These are phyloP conservation scores for Pichia paraexigua DNA, from an alignment of 805 yeast species.

Conservation along the genomic window DNA sequence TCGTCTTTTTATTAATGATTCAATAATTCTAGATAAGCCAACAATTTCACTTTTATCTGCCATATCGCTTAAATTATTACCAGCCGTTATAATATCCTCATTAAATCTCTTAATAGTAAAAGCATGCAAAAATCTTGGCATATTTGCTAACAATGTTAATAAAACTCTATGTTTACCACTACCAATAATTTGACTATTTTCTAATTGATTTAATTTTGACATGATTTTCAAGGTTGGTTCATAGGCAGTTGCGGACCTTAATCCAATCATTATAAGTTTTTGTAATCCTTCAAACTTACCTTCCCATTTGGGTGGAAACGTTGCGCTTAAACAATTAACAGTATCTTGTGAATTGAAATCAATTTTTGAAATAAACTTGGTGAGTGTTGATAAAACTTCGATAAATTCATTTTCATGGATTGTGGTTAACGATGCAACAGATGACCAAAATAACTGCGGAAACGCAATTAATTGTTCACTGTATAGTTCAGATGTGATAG, in stretches of 20 bases:
- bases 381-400: slow-evolving; percentile 74
- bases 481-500: slow-evolving; percentile 79
- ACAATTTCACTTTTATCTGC: slow-evolving; percentile 49
- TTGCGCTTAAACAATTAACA: slow-evolving; percentile 70
- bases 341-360: slow-evolving; percentile 82
- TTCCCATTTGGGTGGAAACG: slow-evolving; percentile 95
- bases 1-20: slow-evolving; percentile 66
- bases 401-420: slow-evolving; percentile 89
- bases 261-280: slow-evolving; percentile 68
- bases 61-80: slow-evolving; percentile 51
- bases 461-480: slow-evolving; percentile 72
- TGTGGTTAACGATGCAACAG: slow-evolving; percentile 84
- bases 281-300: slow-evolving; percentile 89
- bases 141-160: slow-evolving; percentile 63
- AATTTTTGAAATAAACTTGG: slow-evolving; percentile 78
- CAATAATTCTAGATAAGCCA: slow-evolving; percentile 57
- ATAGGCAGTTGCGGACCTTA: slow-evolving; percentile 73
- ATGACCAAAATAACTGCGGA: slow-evolving; percentile 94
- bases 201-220: slow-evolving; percentile 58
- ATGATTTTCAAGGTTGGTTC: slow-evolving; percentile 69
- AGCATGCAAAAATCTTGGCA: slow-evolving; percentile 82
- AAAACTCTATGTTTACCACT: slow-evolving; percentile 61
- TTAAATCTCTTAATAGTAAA: slow-evolving; percentile 49
- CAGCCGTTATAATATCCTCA: slow-evolving; percentile 43
- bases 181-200: slow-evolving; percentile 72